Evolutionary conservation across 257 asterid genomes (phyloP).

Genomic region (Dorcoceras hygrometricum): DNA sequence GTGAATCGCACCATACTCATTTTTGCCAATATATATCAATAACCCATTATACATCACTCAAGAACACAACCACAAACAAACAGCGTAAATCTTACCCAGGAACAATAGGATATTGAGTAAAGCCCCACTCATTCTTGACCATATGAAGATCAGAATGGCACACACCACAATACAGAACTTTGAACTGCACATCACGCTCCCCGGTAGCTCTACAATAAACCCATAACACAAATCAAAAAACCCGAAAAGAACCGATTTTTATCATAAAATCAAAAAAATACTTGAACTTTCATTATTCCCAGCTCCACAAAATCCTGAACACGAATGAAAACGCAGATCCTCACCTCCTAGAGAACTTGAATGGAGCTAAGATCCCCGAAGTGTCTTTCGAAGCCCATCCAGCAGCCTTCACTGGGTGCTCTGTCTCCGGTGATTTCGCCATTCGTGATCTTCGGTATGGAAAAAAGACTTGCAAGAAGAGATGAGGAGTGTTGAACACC

Average conservation of each 20-base stretch:
- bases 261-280: too few relatives aligned
- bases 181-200: slow-evolving; percentile 14
- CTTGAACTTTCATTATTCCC: too few relatives aligned
- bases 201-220: slow-evolving; percentile 16
- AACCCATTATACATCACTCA: background rate
- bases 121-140: slow-evolving; percentile 24
- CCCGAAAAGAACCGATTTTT: background rate
- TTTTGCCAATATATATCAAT: background rate
- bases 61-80: too few relatives aligned
- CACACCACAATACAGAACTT: slow-evolving; percentile 27
- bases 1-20: too few relatives aligned
- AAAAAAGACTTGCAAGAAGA: too few relatives aligned
- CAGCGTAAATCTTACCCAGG: slow-evolving; percentile 16
- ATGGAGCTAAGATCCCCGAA: slow-evolving; percentile 15
- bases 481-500: too few relatives aligned
- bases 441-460: background rate
- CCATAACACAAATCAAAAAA: background rate
- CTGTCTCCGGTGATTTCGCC: background rate
- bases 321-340: background rate
- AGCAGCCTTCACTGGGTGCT: slow-evolving; percentile 11
- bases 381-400: slow-evolving; percentile 20
- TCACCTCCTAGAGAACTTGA: slow-evolving; percentile 26
- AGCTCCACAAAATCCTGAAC: too few relatives aligned
- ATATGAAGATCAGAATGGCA: slow-evolving; percentile 24
- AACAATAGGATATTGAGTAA: slow-evolving; percentile 20